Percentiles rank a stretch among this genome's conserved stretches.
Evolutionary conservation across 2,329 filamentous ascomycete genomes (phyloP).

Genomic region (Sclerotinia subarctica): DNA sequence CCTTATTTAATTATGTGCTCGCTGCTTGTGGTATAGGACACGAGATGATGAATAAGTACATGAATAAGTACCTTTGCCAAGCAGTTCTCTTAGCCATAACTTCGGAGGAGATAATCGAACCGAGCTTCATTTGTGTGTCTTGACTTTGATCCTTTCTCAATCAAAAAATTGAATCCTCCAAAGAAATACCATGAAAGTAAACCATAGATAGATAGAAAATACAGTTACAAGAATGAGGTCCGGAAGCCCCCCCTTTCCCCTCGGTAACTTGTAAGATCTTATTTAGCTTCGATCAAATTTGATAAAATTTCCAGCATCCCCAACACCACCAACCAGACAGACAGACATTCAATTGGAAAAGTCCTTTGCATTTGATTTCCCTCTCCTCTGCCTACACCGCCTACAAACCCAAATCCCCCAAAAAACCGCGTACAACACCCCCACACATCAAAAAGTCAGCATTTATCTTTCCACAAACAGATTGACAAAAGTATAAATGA

Average conservation of each 20-base stretch:
- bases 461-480: neutral
- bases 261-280: slow-evolving; percentile 8
- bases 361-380: neutral
- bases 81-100: neutral
- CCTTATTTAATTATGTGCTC: neutral
- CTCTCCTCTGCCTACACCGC: neutral
- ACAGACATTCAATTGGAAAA: neutral
- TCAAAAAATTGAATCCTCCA: neutral
- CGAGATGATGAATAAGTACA: neutral
- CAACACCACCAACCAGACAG: neutral
- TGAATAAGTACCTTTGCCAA: neutral
- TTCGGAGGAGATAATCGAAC: neutral
- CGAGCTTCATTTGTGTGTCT: neutral
- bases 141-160: neutral
- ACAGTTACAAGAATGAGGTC: neutral
- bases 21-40: neutral
- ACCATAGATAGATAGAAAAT: neutral
- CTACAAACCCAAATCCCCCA: neutral
- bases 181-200: neutral
- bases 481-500: neutral
- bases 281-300: neutral
- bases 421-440: neutral
- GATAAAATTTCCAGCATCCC: neutral
- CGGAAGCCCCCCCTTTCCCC: neutral
- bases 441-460: neutral